phyloP scores from a whole-genome alignment of 345 rosid genomes.

The Microthlaspi erraticum region DNA sequence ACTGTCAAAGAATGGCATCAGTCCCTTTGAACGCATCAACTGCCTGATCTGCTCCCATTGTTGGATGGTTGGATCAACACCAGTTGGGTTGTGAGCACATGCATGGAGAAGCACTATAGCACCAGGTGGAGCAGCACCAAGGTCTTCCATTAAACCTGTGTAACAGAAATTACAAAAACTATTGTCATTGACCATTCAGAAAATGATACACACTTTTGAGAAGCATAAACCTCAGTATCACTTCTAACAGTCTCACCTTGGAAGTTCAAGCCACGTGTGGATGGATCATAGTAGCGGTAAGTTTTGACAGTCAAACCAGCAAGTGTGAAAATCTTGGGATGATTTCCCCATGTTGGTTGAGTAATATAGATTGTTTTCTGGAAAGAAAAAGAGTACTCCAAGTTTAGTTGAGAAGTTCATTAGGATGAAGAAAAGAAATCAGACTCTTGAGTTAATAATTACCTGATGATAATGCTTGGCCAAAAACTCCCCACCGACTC shows the following conservation, averaged over 20 bases:
- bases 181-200: not conserved
- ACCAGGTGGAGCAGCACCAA: conserved; percentile 85
- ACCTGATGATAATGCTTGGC: conserved; percentile 84
- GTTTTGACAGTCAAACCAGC: conserved; percentile 78
- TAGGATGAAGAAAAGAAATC: not conserved
- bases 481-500: conserved; percentile 91
- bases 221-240: not conserved
- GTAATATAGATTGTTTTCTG: conserved; percentile 79
- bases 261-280: conserved; percentile 79
- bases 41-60: conserved; percentile 90
- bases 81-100: conserved; percentile 98
- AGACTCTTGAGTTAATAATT: not conserved
- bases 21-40: conserved; percentile 73
- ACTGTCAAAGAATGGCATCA: conserved; percentile 94
- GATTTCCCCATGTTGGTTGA: conserved; percentile 93
- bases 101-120: conserved; percentile 94
- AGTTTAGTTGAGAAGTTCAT: not conserved
- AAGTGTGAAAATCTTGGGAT: conserved; percentile 66
- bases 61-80: conserved; percentile 87
- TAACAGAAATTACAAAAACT: conserved; percentile 26
- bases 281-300: conserved; percentile 83
- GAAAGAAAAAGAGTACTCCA: conserved; percentile 36
- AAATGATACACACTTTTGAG: not conserved
- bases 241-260: conserved; percentile 49
- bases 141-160: conserved; percentile 81